phyloP scores from a whole-genome alignment of 257 asterid species.

The Eustoma russellianum region DNA sequence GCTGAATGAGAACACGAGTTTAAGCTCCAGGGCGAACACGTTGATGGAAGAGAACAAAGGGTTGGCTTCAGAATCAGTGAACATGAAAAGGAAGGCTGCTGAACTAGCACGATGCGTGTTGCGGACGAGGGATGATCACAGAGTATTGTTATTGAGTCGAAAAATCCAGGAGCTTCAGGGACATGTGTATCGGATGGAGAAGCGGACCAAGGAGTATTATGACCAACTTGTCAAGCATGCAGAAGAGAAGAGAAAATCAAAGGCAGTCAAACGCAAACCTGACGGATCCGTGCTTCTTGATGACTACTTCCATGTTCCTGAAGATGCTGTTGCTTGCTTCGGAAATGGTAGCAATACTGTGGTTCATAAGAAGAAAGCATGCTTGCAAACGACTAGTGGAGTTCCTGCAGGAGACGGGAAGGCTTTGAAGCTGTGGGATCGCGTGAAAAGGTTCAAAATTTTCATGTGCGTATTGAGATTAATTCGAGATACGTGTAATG shows the following conservation, averaged over 20 bases:
- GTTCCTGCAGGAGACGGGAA: constrained; percentile 15
- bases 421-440: constrained; percentile 57
- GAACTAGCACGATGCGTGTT: constrained; percentile 81
- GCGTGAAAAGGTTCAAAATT: constrained; percentile 65
- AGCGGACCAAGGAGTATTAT: constrained; percentile 74
- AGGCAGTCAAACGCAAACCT: constrained; percentile 15
- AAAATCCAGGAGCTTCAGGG: constrained; percentile 93
- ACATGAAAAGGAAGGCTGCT: constrained; percentile 77
- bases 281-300: constrained; percentile 30
- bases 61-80: constrained; percentile 61
- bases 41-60: constrained; percentile 77
- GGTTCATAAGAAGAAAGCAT: constrained; percentile 19
- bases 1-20: constrained; percentile 65
- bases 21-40: constrained; percentile 55
- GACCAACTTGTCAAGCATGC: constrained; percentile 50
- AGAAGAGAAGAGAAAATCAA: constrained; percentile 28
- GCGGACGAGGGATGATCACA: constrained; percentile 78
- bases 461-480: constrained; percentile 61
- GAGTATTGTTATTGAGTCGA: constrained; percentile 69
- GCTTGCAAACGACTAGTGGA: constrained; percentile 16
- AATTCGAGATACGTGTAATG: too few species aligned
- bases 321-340: constrained; percentile 14
- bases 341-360: constrained; percentile 13
- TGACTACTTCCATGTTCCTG: constrained; percentile 38
- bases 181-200: constrained; percentile 74